Base-by-base conservation (phyloP, 306 rosid genomes). In the Quercus variabilis region DNA sequence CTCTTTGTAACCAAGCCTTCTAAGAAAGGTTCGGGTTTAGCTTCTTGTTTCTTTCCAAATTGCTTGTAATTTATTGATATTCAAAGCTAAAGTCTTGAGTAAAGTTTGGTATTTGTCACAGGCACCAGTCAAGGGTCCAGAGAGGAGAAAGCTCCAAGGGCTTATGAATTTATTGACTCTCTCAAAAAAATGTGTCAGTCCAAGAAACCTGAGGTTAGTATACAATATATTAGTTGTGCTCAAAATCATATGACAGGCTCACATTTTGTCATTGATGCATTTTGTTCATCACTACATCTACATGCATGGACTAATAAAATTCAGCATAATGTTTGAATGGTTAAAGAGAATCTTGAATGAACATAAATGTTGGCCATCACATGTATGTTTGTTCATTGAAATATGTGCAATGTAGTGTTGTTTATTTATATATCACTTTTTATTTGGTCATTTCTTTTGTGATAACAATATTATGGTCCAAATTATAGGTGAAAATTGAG, bases 131-230 rank as follows among this genome's bases (percentile, higher is more conserved):
- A 92, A 57, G 93, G 73, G 20, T 69, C 86, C 23, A 87, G 59
- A 71, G 86, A 86, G 74, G 88, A 83, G 60, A 85, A 80, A 69
- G 87, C 82, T 85, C 97, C 94, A 58, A 90, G 82, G 78, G 90
- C 86, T 25, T 89, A 83, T 86, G 89, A 89, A 76, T 82, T 91
- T 76, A 90, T 87, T 81, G 80, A 86, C 14, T 91, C 94, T 35
- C 83, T 95, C 78, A 89, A 78, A 83, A 90, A 83, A 41, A 67
- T 89, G 87, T 95, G 97, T 54, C 85, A 86, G 21, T 65, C 81
- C 18, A 92, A 95, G 88, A 92, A 84, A 85, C 95, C 97, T 1
- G 95, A 95, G 97, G 97, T 92, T 79, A 74, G 90, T 75, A 58
- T 78, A 56, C 31, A 49, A 49, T 49, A 12, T 49, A 11, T 49